phyloP scores from a whole-genome alignment of 306 rosid genomes.

The Vicia villosa region DNA sequence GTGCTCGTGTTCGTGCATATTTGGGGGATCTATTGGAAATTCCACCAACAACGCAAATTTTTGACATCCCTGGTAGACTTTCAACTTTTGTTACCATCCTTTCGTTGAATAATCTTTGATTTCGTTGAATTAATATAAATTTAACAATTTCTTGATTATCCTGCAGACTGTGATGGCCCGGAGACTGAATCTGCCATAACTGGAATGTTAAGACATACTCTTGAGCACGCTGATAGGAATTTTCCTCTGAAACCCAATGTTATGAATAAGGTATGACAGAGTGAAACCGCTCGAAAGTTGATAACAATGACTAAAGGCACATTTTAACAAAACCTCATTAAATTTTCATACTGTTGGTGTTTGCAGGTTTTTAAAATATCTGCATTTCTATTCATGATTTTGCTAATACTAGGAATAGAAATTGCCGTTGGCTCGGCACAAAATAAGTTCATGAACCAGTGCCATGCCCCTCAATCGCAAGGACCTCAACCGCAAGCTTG shows the following conservation, averaged over 20 bases:
- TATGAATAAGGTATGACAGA: slow-evolving; percentile 44
- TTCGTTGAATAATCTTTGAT: neutral
- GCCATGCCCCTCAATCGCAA: slow-evolving; percentile 19
- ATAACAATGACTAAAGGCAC: too few relatives aligned
- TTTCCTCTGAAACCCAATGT: slow-evolving; percentile 46
- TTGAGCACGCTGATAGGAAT: slow-evolving; percentile 84
- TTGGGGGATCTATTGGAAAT: slow-evolving; percentile 74
- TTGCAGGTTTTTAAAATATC: slow-evolving; percentile 53
- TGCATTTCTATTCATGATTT: slow-evolving; percentile 39
- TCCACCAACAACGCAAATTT: slow-evolving; percentile 74
- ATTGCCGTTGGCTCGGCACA: slow-evolving; percentile 43
- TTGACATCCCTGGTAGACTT: slow-evolving; percentile 80
- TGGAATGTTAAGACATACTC: slow-evolving; percentile 66
- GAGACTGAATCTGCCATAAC: slow-evolving; percentile 55
- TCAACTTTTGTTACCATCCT: slow-evolving; percentile 16
- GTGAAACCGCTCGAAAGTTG: neutral
- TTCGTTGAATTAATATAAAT: neutral
- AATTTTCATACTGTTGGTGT: slow-evolving; percentile 25
- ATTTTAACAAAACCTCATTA: neutral
- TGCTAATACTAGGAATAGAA: slow-evolving; percentile 50
- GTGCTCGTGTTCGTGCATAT: slow-evolving; percentile 58
- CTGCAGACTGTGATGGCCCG: slow-evolving; percentile 59
- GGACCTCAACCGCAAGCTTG: slow-evolving; percentile 13
- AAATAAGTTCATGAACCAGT: slow-evolving; percentile 21
- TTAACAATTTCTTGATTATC: slow-evolving; percentile 15